Conservation (phyloP, 306 rosid genomes). For the Ammopiptanthus mongolicus region DNA sequence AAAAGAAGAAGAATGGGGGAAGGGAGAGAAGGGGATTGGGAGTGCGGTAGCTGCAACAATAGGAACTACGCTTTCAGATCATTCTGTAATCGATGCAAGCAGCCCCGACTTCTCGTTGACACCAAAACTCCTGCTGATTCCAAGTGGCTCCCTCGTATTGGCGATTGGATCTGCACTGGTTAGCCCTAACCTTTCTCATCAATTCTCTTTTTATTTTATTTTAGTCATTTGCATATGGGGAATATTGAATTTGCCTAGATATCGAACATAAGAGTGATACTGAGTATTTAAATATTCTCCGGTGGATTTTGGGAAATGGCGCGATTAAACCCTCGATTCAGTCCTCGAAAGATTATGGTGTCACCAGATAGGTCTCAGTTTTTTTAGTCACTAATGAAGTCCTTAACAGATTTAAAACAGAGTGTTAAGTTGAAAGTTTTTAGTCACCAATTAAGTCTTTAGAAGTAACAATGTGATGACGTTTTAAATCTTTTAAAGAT, state of each 20-base stretch:
- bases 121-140: constrained; percentile 88
- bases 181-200: constrained; percentile 17
- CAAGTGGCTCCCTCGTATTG: constrained; percentile 95
- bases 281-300: neutral
- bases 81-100: constrained; percentile 94
- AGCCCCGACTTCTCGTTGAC: constrained; percentile 93
- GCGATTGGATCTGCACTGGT: constrained; percentile 99
- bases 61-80: constrained; percentile 96
- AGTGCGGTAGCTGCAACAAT: constrained; percentile 81
- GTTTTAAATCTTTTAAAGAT: no score
- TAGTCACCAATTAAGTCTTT: no score
- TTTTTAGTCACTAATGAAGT: no score
- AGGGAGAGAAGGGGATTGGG: constrained; percentile 98
- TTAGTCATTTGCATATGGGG: neutral
- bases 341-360: no score
- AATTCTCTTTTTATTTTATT: neutral
- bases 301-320: neutral
- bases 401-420: no score
- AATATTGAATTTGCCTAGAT: neutral
- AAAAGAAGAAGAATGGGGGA: constrained; percentile 45
- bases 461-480: no score
- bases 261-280: neutral
- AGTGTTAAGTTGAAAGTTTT: no score
- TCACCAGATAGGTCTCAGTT: no score
- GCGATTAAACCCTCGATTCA: no score